Percentiles rank a stretch among this genome's conserved stretches.
These are phyloP conservation scores for Phaseolus coccineus DNA, from an alignment of 331 rosid genomes.

Conservation along the genomic window DNA sequence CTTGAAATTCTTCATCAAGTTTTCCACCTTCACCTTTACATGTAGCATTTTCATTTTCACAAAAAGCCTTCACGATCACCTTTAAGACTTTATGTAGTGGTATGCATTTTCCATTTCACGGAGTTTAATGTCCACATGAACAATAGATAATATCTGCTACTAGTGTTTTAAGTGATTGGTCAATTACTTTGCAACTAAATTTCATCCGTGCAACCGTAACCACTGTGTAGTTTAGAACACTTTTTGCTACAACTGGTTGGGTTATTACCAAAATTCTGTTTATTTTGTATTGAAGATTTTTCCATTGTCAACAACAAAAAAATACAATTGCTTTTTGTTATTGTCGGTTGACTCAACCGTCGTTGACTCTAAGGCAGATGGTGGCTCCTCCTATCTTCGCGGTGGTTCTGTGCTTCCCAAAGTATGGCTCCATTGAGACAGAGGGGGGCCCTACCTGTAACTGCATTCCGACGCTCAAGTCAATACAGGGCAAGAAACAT, in stretches of 20 bases:
- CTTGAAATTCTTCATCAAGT: constrained; percentile 23
- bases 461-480: no score
- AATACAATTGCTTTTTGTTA: neutral
- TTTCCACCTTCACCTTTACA: constrained; percentile 24
- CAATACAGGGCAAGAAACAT: no score
- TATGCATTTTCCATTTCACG: constrained; percentile 19
- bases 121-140: constrained; percentile 21
- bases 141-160: neutral
- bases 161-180: neutral
- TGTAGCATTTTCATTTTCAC: neutral
- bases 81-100: constrained; percentile 23
- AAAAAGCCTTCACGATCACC: constrained; percentile 5
- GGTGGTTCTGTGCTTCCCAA: no score
- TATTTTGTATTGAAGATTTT: neutral
- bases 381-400: no score
- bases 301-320: neutral
- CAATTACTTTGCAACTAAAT: neutral
- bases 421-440: no score
- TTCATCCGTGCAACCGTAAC: neutral
- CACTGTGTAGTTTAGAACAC: neutral
- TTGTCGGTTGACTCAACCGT: no score
- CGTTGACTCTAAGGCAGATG: no score
- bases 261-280: neutral
- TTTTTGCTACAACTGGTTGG: neutral
- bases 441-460: no score